Base-by-base conservation (phyloP, 371 early-diverging fungal genomes). In the Mucor velutinosus region DNA sequence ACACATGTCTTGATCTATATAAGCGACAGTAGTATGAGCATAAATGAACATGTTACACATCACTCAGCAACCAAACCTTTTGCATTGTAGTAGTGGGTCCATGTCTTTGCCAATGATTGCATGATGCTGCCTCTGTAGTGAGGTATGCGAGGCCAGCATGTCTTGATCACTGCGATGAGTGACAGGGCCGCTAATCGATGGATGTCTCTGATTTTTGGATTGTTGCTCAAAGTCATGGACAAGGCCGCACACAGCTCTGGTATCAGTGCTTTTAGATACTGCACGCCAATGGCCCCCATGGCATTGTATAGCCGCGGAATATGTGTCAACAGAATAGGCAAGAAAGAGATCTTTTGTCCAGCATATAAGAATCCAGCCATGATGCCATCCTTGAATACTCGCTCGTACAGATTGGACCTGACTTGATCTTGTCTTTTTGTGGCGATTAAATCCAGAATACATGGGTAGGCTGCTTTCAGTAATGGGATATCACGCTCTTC, bases 101-200 rank as follows among this genome's bases (percentile, higher is more conserved):
- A 80, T 35, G 68, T 51, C 41, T 68, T 71, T 4, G 76, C 76
- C 11, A 80, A 17, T 6, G 72, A 55, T 33, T 63, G 53, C 53
- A 80, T 60, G 3, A 80, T 69, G 5, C 43, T 33, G 14, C 74
- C 75, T 21, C 62, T 41, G 57, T 74, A 78, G 10, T 15, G 3
- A 8, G 69, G 58, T 11, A 80, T 69, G 12, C 80, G 76, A 64
- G 78, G 78, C 81, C 81, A 81, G 30, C 76, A 74, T 15, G 56
- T 51, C 29, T 72, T 43, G 1, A 81, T 78, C 8, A 78, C 58
- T 10, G 62, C 53, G 10, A 35, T 39, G n/a, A 81, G 37, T 17
- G 72, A 35, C 0, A 62, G 19, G 19, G 68, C 59, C 0, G 78
- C 76, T 1, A 67, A 8, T 27, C 7, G 15, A 63, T 75, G 74